Conservation (phyloP, 2,329 filamentous ascomycete species). For the Sphaerostilbella broomeana region DNA sequence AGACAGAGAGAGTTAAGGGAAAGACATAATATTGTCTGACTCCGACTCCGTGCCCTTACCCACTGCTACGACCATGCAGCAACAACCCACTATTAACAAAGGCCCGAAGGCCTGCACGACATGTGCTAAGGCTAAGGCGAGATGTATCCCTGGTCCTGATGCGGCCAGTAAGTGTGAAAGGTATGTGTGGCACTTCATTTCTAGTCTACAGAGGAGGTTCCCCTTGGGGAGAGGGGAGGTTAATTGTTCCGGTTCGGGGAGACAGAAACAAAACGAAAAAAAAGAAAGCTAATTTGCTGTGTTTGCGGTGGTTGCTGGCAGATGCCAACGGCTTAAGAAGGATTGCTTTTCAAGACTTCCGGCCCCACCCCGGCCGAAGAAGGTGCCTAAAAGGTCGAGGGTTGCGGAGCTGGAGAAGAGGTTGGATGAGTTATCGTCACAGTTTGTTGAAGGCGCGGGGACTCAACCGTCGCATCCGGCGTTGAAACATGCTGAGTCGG, state of each 20-base stretch:
- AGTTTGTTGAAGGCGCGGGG: slow-evolving; percentile 28
- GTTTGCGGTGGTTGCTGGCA: no score
- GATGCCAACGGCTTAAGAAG: slow-evolving; percentile 43
- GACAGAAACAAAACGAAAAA: no score
- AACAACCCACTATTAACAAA: slow-evolving; percentile 31
- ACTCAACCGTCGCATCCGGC: slow-evolving; percentile 5
- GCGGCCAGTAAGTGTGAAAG: slow-evolving; percentile 40
- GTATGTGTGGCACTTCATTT: slow-evolving; percentile 32
- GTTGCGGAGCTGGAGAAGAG: slow-evolving; percentile 46
- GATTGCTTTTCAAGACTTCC: slow-evolving; percentile 41
- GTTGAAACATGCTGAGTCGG: background rate
- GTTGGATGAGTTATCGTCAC: slow-evolving; percentile 42
- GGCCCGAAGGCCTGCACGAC: slow-evolving; percentile 45
- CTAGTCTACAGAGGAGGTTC: background rate
- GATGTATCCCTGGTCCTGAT: slow-evolving; percentile 39
- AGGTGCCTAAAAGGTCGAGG: slow-evolving; percentile 39
- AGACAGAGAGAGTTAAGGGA: no score
- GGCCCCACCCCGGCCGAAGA: slow-evolving; percentile 42
- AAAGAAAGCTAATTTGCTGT: no score
- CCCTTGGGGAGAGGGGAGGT: no score
- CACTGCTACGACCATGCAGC: no score
- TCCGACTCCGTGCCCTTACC: no score
- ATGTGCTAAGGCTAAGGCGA: slow-evolving; percentile 46
- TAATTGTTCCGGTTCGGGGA: no score
- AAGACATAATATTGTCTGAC: no score